Conservation (phyloP, 2,329 filamentous ascomycete species). For the Cercospora sojina region DNA sequence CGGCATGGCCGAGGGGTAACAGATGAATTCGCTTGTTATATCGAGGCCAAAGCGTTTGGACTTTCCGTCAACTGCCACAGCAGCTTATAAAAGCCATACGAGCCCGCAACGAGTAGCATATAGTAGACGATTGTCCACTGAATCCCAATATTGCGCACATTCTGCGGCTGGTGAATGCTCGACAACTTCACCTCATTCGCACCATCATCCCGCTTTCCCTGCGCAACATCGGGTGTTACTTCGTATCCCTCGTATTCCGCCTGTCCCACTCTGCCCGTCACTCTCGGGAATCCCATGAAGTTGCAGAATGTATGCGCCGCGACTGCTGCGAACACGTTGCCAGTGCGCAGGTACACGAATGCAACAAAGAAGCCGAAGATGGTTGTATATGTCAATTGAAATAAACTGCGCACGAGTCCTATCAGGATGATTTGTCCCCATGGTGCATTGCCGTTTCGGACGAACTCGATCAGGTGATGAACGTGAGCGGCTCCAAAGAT, state of each 20-base stretch:
- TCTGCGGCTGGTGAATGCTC: constrained; percentile 27
- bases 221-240: constrained; percentile 35
- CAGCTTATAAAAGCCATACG: constrained; percentile 66
- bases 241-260: constrained; percentile 42
- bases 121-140: constrained; percentile 81
- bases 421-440: constrained; percentile 27
- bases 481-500: constrained; percentile 92
- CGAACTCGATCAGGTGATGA: constrained; percentile 95
- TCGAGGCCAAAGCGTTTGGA: constrained; percentile 47
- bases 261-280: constrained; percentile 72
- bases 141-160: constrained; percentile 41
- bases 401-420: constrained; percentile 64
- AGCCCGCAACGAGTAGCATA: constrained; percentile 68
- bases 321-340: constrained; percentile 73
- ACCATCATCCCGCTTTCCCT: constrained; percentile 33
- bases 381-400: constrained; percentile 89
- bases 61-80: constrained; percentile 73
- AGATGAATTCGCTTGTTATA: constrained; percentile 1
- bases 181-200: constrained; percentile 8
- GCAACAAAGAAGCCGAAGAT: constrained; percentile 92
- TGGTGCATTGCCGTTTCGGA: constrained; percentile 65
- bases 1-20: background rate
- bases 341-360: constrained; percentile 83
- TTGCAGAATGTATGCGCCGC: constrained; percentile 88
- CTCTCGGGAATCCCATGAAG: constrained; percentile 78